Evolutionary conservation across 1,284 basidiomycete species (phyloP), one percentile per base, ranked within the genome.

Genomic region (Ustilago lituana): DNA sequence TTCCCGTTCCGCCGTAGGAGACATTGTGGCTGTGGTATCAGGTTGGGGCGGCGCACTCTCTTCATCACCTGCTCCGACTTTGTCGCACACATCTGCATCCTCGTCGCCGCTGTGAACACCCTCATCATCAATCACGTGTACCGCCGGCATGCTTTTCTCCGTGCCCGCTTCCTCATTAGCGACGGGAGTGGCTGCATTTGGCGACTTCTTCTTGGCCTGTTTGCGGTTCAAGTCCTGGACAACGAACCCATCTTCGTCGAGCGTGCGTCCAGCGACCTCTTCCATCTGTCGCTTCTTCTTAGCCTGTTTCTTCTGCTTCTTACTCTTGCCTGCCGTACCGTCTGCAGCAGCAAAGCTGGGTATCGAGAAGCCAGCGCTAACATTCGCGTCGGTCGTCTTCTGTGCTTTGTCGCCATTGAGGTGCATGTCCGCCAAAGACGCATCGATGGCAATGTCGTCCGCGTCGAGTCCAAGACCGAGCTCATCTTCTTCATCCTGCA

Each of bases 401-500:
- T 49, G 39, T 27, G 33, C 33, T 26, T 53, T 53, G 17, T 27
- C 39, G 31, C 43, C 55, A n/a, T 47, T 27, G 14, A 66, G 27
- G 19, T 67, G 56, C 53, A 57, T 51, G n/a, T 55, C 70, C n/a
- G 47, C 50, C 41, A 74, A 20, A 12, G 53, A 51, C 5, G 45
- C 55, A 17, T 62, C 69, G 14, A 63, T 56, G 32, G 58, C 54
- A 24, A 52, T 57, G 17, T 63, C 62, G 23, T 62, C 62, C 4
- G 26, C 62, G 20, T 57, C 65, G n/a, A 60, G 39, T 4, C 59
- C 67, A 2, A 74, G 60, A 1, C 85, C 87, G 10, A 94, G 82
- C 60, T 87, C 87, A 71, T 89, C 87, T 60, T 92, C 87, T 74
- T 97, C 93, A 54, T 85, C 85, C 71, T 87, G 79, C 89, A 96